Percentiles rank a stretch among this genome's conserved stretches.
These are phyloP conservation scores for Penicillium parvum DNA, from an alignment of 495 filamentous ascomycete genomes.

Conservation along the genomic window DNA sequence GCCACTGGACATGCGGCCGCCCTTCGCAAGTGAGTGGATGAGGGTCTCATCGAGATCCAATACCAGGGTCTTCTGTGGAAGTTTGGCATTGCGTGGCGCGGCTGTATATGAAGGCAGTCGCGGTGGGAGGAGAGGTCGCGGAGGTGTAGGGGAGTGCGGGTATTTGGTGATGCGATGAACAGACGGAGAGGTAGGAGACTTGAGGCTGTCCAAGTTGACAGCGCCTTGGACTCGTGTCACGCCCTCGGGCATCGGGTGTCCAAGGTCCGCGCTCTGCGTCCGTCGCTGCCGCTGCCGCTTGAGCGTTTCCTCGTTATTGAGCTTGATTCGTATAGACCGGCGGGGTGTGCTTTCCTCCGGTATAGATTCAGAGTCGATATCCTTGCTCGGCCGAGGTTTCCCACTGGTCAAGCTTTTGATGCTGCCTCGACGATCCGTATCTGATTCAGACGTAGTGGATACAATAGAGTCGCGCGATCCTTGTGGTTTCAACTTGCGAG, in stretches of 20 bases:
- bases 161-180: conserved; percentile 73
- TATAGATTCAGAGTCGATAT: conserved; percentile 28
- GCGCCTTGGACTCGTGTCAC: conserved; percentile 28
- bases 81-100: conserved; percentile 40
- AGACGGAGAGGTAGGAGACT: conserved; percentile 87
- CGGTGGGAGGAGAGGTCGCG: conserved; percentile 80
- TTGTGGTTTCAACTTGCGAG: conserved; percentile 35
- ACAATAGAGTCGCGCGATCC: conserved; percentile 36
- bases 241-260: conserved; percentile 27
- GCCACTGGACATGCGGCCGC: conserved; percentile 89
- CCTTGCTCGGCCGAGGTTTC: conserved; percentile 44
- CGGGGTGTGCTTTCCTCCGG: conserved; percentile 63
- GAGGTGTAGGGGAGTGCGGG: conserved; percentile 81
- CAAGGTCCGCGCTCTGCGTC: conserved; percentile 32
- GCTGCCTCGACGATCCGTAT: conserved; percentile 35
- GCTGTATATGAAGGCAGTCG: conserved; percentile 78
- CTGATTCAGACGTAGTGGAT: conserved; percentile 48
- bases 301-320: conserved; percentile 71
- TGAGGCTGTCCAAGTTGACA: conserved; percentile 48
- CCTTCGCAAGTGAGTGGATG: conserved; percentile 96
- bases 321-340: conserved; percentile 85
- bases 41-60: conserved; percentile 95
- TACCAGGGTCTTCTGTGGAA: conserved; percentile 82
- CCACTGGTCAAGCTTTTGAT: conserved; percentile 19
- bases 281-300: conserved; percentile 51